Evolutionary conservation across 495 filamentous ascomycete genomes (phyloP), one percentile per base, ranked within the genome.

Genomic region (Beverwykella pulmonaria): DNA sequence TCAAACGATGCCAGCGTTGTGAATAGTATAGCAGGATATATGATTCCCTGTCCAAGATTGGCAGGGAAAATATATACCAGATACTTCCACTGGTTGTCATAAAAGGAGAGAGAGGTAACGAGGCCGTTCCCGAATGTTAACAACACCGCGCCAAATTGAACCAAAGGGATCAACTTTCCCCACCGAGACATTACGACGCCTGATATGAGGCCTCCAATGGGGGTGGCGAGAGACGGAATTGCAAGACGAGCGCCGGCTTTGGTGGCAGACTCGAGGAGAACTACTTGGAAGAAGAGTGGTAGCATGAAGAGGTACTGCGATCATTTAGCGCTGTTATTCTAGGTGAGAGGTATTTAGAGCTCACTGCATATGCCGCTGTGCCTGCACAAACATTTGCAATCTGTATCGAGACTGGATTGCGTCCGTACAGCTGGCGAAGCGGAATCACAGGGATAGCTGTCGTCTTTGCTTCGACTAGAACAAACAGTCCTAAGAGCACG

Each of bases 111-210:
- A 0, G 81, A 76, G 25, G 81, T 82, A 1, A 88, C 81, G 10
- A 88, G 72, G 0, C 75, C 65, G 41, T 88, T 88, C 1, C 86
- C 87, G 27, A 88, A 53, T 0, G 79, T 80, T 86, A 89, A 88
- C 14, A 88, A 71, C 0, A 81, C 63, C 4, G 84, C 82, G 5
- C 86, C 86, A 0, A 74, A 59, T 0, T 83, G 81, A 6, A 89
- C 82, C 3, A 88, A 78, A 1, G 80, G 74, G 12, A 82, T 76
- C 1, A 88, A 75, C 60, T 81, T 84, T 0, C 86, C 85, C 84
- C 84, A 88, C 29, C 81, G 81, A 0, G 86, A 87, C 86, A 89
- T 88, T 39, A 88, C 79, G 36, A 87, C 74, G 0, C 86, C 86
- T 0, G 86, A 81, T 36, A 87, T 76, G 25, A 88, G 76, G 4